Conservation (phyloP, 2,329 filamentous ascomycete genomes). For the Amauroascus verrucosus region DNA sequence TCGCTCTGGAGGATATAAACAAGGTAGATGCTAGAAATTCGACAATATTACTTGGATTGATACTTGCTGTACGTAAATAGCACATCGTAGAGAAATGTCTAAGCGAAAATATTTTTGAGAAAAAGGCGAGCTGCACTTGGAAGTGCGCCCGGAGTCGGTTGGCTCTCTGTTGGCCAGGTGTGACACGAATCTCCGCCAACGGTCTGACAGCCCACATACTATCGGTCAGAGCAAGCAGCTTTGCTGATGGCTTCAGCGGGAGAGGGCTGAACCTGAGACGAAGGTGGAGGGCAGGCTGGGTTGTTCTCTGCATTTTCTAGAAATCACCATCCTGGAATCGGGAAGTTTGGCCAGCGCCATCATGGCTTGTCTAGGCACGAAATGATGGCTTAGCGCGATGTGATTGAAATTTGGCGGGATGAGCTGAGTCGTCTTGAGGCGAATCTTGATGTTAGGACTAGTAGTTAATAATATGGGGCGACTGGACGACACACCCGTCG, state of each 20-base stretch:
- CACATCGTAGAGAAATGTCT: too few species aligned
- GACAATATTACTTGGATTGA: neutral
- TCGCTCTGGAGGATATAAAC: neutral
- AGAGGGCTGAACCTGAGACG: neutral
- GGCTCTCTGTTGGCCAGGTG: neutral
- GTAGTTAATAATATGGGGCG: too few species aligned
- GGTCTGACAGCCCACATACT: neutral
- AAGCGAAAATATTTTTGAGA: neutral
- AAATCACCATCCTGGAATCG: neutral
- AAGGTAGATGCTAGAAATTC: neutral
- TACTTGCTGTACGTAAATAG: too few species aligned
- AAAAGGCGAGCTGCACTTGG: neutral
- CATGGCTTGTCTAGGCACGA: too few species aligned
- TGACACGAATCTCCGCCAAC: neutral
- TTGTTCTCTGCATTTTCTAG: neutral
- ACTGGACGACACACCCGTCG: too few species aligned
- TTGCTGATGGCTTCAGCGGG: neutral
- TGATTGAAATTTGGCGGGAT: neutral
- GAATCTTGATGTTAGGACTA: too few species aligned
- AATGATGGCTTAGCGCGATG: neutral
- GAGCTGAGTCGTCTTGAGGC: too few species aligned
- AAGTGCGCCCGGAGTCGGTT: neutral
- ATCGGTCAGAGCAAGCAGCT: neutral
- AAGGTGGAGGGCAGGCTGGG: neutral
- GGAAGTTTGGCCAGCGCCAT: too few species aligned